phyloP scores from a whole-genome alignment of 495 filamentous ascomycete genomes.

The Tuber microsphaerosporum region DNA sequence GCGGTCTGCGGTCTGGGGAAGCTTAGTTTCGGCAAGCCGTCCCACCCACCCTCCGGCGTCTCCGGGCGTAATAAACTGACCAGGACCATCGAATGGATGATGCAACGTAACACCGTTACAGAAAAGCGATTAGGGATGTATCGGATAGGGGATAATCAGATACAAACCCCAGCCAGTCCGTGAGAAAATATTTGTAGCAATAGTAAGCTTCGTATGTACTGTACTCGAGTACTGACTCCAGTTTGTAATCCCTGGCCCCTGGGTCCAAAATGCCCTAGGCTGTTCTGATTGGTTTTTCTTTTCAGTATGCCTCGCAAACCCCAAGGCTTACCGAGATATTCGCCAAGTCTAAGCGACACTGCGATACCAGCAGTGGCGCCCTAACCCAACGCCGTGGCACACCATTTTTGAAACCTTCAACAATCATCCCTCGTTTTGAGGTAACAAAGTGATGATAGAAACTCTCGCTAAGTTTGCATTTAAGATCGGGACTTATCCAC shows the following conservation, averaged over 20 bases:
- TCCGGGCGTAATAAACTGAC: neutral
- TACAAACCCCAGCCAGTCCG: neutral
- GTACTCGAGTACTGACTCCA: neutral
- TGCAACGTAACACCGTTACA: slow-evolving; percentile 5
- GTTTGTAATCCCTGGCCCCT: slow-evolving; percentile 1
- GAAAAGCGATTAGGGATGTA: slow-evolving; percentile 1
- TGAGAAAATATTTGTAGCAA: neutral
- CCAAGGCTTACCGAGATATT: slow-evolving; percentile 5
- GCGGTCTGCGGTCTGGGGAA: neutral
- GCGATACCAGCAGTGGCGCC: neutral
- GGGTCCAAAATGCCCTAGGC: neutral
- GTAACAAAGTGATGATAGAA: neutral
- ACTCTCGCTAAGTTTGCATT: neutral
- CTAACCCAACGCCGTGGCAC: neutral
- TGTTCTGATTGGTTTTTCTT: neutral
- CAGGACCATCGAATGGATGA: neutral
- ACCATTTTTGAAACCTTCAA: neutral
- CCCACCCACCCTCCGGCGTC: neutral
- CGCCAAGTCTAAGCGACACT: neutral
- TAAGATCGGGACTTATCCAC: neutral
- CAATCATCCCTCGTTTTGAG: neutral
- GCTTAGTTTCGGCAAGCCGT: neutral
- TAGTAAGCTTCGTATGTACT: neutral
- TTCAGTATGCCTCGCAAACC: neutral
- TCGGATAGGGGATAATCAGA: neutral